phyloP scores from a whole-genome alignment of 169 alveolate genomes.

The Plasmodium falciparum region DNA sequence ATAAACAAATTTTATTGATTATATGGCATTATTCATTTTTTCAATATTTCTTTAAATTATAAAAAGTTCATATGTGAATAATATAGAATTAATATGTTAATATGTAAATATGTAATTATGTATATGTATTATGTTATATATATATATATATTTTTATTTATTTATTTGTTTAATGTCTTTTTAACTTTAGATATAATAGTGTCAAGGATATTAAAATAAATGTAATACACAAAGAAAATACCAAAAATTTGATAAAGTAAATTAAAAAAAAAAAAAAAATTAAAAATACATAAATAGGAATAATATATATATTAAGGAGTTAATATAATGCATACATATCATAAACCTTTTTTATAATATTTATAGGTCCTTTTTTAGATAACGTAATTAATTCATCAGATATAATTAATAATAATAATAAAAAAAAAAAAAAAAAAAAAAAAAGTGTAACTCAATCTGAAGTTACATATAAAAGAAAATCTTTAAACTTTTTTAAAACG shows the following conservation, averaged over 20 bases:
- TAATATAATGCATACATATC: too few species aligned
- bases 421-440: neutral
- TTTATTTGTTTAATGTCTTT: neutral
- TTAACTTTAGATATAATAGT: neutral
- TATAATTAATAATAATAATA: neutral
- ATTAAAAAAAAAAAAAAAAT: neutral
- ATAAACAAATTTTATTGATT: neutral
- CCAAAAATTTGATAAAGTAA: neutral
- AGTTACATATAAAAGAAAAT: too few species aligned
- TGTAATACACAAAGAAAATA: constrained; percentile 2
- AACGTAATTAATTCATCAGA: neutral
- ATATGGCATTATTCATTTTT: neutral
- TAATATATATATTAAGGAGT: neutral
- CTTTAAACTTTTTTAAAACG: too few species aligned
- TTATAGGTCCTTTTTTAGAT: neutral
- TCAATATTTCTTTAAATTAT: neutral
- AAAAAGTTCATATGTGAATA: neutral
- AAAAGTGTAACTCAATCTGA: too few species aligned
- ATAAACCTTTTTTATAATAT: neutral
- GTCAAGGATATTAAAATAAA: neutral
- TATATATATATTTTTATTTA: neutral
- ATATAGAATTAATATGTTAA: neutral
- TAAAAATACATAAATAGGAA: neutral
- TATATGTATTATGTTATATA: neutral
- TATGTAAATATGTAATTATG: neutral